phyloP scores from a whole-genome alignment of 2,329 filamentous ascomycete species.

The Penicillium polonicum region DNA sequence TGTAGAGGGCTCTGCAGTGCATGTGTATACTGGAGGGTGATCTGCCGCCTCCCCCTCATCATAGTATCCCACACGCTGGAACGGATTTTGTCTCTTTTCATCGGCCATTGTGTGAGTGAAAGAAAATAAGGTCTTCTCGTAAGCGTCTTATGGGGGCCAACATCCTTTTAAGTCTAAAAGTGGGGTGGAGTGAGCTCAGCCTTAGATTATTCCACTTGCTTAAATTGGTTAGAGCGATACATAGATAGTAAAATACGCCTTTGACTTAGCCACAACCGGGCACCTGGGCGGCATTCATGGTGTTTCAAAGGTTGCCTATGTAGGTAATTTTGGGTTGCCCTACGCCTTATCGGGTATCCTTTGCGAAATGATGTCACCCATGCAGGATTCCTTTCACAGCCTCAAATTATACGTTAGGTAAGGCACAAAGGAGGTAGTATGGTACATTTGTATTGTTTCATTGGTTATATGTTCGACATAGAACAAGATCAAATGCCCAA shows the following conservation, averaged over 20 bases:
- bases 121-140: background rate
- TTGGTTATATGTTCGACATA: background rate
- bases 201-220: background rate
- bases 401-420: background rate
- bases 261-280: background rate
- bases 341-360: conserved; percentile 9
- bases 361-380: conserved; percentile 4
- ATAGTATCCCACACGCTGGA: background rate
- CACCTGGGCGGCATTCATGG: background rate
- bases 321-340: background rate
- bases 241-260: background rate
- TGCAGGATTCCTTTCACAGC: background rate
- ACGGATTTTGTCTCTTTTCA: conserved; percentile 6
- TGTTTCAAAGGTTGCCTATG: background rate
- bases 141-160: background rate
- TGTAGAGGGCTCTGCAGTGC: background rate
- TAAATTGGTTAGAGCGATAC: background rate
- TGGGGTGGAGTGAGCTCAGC: conserved; percentile 4
- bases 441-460: background rate
- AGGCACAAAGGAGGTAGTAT: background rate
- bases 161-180: conserved; percentile 1
- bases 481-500: background rate
- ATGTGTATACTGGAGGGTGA: conserved; percentile 5
- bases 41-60: background rate
- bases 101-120: background rate